These are phyloP conservation scores for Thraustotheca clavata DNA, from an alignment of 352 stramenopile genomes.

Conservation along the genomic window DNA sequence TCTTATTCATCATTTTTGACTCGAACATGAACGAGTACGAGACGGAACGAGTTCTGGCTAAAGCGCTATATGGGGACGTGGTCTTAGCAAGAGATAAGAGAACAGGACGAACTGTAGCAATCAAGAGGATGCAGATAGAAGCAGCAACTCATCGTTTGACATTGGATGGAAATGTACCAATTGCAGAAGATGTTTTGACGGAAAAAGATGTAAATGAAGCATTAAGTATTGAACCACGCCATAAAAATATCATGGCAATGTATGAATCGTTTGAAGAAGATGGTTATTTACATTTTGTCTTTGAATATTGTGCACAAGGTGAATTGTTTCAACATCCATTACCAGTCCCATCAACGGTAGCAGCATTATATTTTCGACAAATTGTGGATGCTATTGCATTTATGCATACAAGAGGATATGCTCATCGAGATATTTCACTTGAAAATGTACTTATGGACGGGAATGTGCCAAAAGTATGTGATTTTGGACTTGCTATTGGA, in stretches of 20 bases:
- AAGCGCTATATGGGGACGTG: constrained; percentile 22
- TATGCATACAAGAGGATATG: constrained; percentile 77
- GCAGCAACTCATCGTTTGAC: constrained; percentile 6
- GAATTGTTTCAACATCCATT: constrained; percentile 23
- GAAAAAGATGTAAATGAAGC: constrained; percentile 11
- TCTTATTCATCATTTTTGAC: neutral
- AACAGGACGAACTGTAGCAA: constrained; percentile 6
- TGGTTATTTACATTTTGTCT: constrained; percentile 22
- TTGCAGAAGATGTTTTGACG: constrained; percentile 17
- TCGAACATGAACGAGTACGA: constrained; percentile 7
- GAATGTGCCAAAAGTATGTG: constrained; percentile 26
- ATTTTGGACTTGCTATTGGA: constrained; percentile 20
- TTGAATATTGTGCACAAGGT: constrained; percentile 23
- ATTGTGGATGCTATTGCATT: constrained; percentile 27
- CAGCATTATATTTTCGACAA: constrained; percentile 8
- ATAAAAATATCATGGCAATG: constrained; percentile 16
- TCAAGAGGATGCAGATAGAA: constrained; percentile 20
- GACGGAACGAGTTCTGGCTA: constrained; percentile 2
- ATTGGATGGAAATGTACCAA: constrained; percentile 8
- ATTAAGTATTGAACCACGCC: neutral
- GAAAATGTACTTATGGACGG: constrained; percentile 81
- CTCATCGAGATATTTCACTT: constrained; percentile 81
- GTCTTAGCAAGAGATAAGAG: constrained; percentile 1
- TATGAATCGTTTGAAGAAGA: constrained; percentile 23
- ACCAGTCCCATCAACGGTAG: neutral